These are phyloP conservation scores for Rhynchosporium secalis DNA, from an alignment of 2,329 filamentous ascomycete species.

Conservation along the genomic window DNA sequence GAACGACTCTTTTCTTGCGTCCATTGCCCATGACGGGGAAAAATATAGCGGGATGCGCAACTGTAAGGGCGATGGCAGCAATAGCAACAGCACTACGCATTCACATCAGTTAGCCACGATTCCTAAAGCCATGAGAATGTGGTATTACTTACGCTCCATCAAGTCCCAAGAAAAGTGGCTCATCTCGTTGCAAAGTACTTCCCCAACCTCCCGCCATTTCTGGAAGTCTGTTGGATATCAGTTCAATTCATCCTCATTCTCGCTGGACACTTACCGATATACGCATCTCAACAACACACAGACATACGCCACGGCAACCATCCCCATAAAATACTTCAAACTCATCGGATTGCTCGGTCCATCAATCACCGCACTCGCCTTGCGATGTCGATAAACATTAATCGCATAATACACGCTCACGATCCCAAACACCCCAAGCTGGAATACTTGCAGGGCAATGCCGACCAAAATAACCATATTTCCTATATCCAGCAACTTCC, in stretches of 20 bases:
- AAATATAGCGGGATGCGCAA: slow-evolving; percentile 7
- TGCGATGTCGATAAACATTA: background rate
- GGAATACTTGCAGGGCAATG: slow-evolving; percentile 16
- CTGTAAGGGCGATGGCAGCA: slow-evolving; percentile 1
- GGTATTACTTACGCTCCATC: slow-evolving; percentile 13
- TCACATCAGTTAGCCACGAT: background rate
- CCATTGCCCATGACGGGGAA: slow-evolving; percentile 9
- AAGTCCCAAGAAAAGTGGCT: slow-evolving; percentile 3
- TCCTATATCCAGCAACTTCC: background rate
- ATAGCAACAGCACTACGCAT: slow-evolving; percentile 2
- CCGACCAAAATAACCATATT: slow-evolving; percentile 15
- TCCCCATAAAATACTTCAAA: slow-evolving; percentile 11
- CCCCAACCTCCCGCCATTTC: slow-evolving; percentile 17
- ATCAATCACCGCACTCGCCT: background rate
- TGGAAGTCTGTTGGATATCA: slow-evolving; percentile 1
- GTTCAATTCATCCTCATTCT: background rate
- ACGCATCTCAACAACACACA: slow-evolving; percentile 19
- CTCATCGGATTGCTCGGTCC: background rate
- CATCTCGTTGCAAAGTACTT: slow-evolving; percentile 6
- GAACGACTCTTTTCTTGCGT: background rate
- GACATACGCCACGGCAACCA: slow-evolving; percentile 11
- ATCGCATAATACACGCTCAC: slow-evolving; percentile 3
- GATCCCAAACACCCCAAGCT: slow-evolving; percentile 5
- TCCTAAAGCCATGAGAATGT: too few relatives aligned
- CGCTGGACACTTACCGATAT: slow-evolving; percentile 10